These are phyloP conservation scores for Sophora flavescens DNA, from an alignment of 306 rosid species.

Conservation along the genomic window DNA sequence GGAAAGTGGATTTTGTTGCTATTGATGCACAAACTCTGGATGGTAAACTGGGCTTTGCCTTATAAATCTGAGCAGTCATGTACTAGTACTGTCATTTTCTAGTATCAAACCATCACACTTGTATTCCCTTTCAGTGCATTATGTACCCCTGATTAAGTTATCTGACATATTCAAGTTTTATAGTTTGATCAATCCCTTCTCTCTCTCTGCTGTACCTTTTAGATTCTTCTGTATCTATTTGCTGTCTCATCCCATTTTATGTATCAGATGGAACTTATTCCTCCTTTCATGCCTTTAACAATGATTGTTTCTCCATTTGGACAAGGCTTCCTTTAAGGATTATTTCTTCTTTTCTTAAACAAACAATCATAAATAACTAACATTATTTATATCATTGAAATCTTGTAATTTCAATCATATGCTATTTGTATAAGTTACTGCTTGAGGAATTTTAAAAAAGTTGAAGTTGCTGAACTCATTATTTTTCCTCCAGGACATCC, in stretches of 20 bases:
- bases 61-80: slow-evolving; percentile 13
- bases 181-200: slow-evolving; percentile 1
- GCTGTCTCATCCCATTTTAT: slow-evolving; percentile 1
- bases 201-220: neutral
- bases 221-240: neutral
- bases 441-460: slow-evolving; percentile 30
- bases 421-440: slow-evolving; percentile 9
- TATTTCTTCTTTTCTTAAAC: neutral
- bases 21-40: slow-evolving; percentile 82
- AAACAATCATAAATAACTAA: neutral
- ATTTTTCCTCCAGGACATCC: slow-evolving; percentile 63
- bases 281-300: slow-evolving; percentile 6
- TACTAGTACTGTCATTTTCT: slow-evolving; percentile 18
- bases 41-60: slow-evolving; percentile 56
- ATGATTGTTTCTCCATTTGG: slow-evolving; percentile 16
- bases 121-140: neutral
- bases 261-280: slow-evolving; percentile 28
- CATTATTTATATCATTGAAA: slow-evolving; percentile 3
- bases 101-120: neutral
- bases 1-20: slow-evolving; percentile 79
- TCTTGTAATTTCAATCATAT: slow-evolving; percentile 34
- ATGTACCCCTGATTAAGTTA: neutral
- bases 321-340: slow-evolving; percentile 2
- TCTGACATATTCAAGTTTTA: slow-evolving; percentile 1
- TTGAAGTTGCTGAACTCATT: slow-evolving; percentile 34